Evolutionary conservation across 1,284 basidiomycete species (phyloP), one percentile per base, ranked within the genome.

Genomic region (Neolentinus lepideus): DNA sequence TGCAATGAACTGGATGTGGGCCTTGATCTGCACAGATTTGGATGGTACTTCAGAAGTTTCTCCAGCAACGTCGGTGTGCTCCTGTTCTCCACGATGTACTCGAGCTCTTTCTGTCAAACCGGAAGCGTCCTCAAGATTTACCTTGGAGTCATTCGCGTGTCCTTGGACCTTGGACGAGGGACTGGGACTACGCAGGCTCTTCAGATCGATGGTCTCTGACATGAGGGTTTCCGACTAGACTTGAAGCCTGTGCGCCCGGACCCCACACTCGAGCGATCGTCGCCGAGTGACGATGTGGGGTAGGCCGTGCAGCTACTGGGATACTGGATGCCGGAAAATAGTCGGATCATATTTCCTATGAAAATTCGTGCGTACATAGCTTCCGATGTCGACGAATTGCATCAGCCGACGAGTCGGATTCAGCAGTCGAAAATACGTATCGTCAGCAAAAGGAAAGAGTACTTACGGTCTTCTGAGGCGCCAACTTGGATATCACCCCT

Each of bases 1-100:
- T 10, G 71, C 65, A 19, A 63, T 58, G 55, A 73, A 70, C 51
- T 73, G 70, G 4, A 66, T 33, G 11, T 29, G 12, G 9, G 47
- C 47, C n/a, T 50, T 50, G 14, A 25, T n/a, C 6, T 12, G 12
- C n/a, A 21, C 47, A 4, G 43, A 46, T 50, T 25, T 50, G 12
- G 16, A 26, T 4, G 47, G 38, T 6, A 43, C 38, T 4, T n/a
- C 38, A 43, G 38, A 8, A 4, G 38, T 21, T 3, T 31, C 29
- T 31, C 8, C 8, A 16, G 12, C 6, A 16, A 16, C 38, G 38
- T 16, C n/a, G 38, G 19, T 21, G 12, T 43, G 8, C 6, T 43
- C 38, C 38, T 43, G 38, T 6, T 21, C 38, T 43, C n/a, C 16
- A 4, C 19, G 16, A 21, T 43, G 38, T n/a, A 43, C 38, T 16